These are phyloP conservation scores for Gloeopeniophorella convolvens DNA, from an alignment of 768 basidiomycete species.

Conservation along the genomic window DNA sequence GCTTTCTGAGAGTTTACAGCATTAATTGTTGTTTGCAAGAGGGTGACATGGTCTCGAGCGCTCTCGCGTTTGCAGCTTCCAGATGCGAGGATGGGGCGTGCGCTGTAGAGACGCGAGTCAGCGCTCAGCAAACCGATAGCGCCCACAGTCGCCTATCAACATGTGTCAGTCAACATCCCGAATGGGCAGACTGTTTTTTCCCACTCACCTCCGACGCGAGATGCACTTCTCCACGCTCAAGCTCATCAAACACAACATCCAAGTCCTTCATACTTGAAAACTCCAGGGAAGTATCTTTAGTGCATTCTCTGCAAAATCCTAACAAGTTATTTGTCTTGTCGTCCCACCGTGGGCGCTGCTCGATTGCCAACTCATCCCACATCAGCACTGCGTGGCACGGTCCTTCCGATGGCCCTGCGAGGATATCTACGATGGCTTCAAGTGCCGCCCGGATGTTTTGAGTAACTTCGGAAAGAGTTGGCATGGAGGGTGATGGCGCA, in stretches of 20 bases:
- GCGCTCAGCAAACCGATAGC: background rate
- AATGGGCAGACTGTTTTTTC: background rate
- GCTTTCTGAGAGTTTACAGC: background rate
- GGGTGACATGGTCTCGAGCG: background rate
- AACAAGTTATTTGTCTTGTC: background rate
- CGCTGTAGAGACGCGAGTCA: background rate
- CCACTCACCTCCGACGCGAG: background rate
- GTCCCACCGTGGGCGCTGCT: background rate
- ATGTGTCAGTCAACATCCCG: background rate
- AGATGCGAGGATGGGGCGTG: background rate
- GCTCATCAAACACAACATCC: background rate
- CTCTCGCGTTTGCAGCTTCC: background rate
- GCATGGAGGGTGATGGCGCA: background rate
- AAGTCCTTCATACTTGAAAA: background rate
- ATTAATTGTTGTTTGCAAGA: background rate
- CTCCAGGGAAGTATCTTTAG: background rate
- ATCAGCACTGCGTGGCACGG: background rate
- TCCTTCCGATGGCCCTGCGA: background rate
- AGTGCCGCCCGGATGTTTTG: background rate
- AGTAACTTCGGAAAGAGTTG: background rate
- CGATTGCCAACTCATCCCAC: background rate
- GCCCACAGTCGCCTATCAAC: constrained; percentile 4
- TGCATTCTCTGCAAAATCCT: constrained; percentile 2
- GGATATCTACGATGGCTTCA: background rate
- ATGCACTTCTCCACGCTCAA: background rate